Conservation (phyloP, 1,139 yeast species). For the Debaryomyces fabryi region DNA sequence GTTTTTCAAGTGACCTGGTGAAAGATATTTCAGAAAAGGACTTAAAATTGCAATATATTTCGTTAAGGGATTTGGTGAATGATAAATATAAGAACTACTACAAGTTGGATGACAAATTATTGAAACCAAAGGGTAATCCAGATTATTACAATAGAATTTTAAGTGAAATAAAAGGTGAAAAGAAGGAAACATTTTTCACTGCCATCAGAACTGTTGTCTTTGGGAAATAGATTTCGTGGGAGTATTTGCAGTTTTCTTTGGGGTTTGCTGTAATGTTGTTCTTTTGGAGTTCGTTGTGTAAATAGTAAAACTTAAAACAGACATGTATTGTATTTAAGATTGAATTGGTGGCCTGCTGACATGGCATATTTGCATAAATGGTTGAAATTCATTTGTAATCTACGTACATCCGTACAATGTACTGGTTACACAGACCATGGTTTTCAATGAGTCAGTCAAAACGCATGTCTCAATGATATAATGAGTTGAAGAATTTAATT, state of each 20-base stretch:
- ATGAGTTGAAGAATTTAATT: not conserved
- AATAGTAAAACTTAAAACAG: not conserved
- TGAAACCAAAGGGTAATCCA: slow-evolving; percentile 82
- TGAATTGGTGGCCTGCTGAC: not conserved
- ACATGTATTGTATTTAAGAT: not conserved
- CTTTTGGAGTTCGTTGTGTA: not conserved
- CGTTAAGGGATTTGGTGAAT: slow-evolving; percentile 59
- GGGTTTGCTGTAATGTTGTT: not conserved
- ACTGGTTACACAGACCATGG: too few relatives aligned
- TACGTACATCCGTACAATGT: not conserved
- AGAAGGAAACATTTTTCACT: slow-evolving; percentile 62
- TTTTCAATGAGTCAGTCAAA: not conserved
- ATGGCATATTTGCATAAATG: not conserved
- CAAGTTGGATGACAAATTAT: slow-evolving; percentile 63
- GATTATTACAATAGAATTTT: slow-evolving; percentile 71
- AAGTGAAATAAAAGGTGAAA: slow-evolving; percentile 73
- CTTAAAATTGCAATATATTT: slow-evolving; percentile 59
- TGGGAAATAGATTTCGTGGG: slow-evolving; percentile 49
- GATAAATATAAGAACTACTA: slow-evolving; percentile 68
- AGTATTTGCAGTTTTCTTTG: not conserved
- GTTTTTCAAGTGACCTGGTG: slow-evolving; percentile 40
- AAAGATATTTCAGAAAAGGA: slow-evolving; percentile 45
- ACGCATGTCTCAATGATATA: not conserved
- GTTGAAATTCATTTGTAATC: not conserved
- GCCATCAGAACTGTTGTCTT: slow-evolving; percentile 71